Evolutionary conservation across 305 asterid species (phyloP).

Genomic region (Stenogyne calaminthoides): DNA sequence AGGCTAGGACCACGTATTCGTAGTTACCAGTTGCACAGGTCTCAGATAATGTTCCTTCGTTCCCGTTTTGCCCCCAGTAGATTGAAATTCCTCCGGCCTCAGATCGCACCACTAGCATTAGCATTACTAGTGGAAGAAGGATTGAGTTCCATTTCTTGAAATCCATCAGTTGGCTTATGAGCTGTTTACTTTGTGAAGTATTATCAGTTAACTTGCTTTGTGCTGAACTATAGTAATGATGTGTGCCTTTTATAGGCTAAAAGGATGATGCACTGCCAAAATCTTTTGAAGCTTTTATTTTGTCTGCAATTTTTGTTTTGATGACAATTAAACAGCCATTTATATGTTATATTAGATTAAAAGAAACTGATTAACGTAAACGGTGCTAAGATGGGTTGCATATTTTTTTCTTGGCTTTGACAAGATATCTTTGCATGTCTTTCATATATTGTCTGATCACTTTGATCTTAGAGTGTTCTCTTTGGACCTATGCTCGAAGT

Average conservation of each 20-base stretch:
- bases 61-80: constrained; percentile 59
- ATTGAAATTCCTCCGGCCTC: constrained; percentile 55
- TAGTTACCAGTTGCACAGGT: constrained; percentile 55
- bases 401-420: constrained; percentile 4
- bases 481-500: neutral
- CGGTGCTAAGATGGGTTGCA: neutral
- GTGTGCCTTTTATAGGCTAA: constrained; percentile 29
- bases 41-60: constrained; percentile 50
- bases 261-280: neutral
- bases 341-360: constrained; percentile 1
- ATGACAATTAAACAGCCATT: constrained; percentile 21
- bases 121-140: constrained; percentile 30
- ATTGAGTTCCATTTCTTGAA: constrained; percentile 31
- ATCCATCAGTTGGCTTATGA: constrained; percentile 22
- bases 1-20: constrained; percentile 45
- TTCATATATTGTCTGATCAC: neutral
- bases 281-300: constrained; percentile 25
- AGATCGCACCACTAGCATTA: constrained; percentile 36
- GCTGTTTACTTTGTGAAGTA: neutral
- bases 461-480: neutral
- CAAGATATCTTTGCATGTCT: neutral
- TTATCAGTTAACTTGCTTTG: neutral
- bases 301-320: constrained; percentile 25
- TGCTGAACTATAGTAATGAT: constrained; percentile 3
- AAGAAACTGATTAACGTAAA: neutral